phyloP scores from a whole-genome alignment of 768 basidiomycete species.

The Xerocomellus intermedius region DNA sequence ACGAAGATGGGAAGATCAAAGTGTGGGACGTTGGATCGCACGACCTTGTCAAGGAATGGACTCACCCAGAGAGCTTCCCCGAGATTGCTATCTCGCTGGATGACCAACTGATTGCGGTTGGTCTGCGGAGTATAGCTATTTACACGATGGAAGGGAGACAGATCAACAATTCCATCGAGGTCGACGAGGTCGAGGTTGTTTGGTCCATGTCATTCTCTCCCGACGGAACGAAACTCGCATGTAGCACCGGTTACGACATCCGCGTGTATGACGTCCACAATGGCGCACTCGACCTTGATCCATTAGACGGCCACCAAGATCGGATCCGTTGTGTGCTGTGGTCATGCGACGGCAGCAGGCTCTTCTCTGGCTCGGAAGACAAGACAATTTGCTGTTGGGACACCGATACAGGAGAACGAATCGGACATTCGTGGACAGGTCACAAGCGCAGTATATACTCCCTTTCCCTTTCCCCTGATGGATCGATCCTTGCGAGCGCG shows the following conservation, averaged over 20 bases:
- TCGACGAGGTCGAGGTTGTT: fast-evolving
- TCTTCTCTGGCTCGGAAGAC: not conserved
- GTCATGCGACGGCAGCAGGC: not conserved
- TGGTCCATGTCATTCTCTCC: not conserved
- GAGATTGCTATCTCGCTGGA: not conserved
- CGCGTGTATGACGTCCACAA: not conserved
- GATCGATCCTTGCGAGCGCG: slow-evolving; percentile 1
- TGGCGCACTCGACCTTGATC: not conserved
- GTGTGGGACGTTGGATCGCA: slow-evolving; percentile 1
- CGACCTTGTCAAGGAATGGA: not conserved
- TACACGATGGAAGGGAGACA: too few relatives aligned
- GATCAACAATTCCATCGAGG: not conserved
- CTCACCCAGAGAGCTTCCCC: fast-evolving
- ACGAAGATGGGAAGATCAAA: not conserved
- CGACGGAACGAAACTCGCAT: not conserved
- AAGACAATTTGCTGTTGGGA: not conserved
- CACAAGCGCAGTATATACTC: not conserved
- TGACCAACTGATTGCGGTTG: not conserved
- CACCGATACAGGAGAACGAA: not conserved
- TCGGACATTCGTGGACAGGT: not conserved
- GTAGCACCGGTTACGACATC: not conserved
- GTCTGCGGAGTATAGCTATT: too few relatives aligned
- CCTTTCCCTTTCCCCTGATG: slow-evolving; percentile 1
- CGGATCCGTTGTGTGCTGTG: not conserved
- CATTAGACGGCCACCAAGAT: not conserved